phyloP scores from a whole-genome alignment of 768 basidiomycete genomes.

The Mycena amicta region DNA sequence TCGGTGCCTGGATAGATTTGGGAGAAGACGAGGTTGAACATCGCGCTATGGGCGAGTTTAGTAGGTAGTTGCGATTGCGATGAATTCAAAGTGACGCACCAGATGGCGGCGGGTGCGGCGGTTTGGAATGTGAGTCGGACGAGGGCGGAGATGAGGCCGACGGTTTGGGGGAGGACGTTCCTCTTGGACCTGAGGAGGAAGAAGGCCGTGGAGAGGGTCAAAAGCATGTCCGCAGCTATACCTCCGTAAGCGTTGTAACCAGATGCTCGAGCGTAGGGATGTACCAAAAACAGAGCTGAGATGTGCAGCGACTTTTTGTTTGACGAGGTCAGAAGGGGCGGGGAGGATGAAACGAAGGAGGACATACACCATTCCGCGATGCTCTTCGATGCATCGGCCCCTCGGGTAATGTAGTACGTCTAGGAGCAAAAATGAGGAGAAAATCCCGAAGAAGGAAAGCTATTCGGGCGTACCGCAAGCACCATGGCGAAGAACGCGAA shows the following conservation, averaged over 20 bases:
- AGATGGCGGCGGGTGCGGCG: conserved; percentile 3
- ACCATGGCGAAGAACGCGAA: conserved; percentile 8
- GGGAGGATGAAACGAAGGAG: neutral
- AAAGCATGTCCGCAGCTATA: conserved; percentile 7
- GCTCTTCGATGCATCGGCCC: neutral
- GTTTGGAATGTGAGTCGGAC: conserved; percentile 7
- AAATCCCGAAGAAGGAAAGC: no score
- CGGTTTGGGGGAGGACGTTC: conserved; percentile 4
- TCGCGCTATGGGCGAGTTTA: no score
- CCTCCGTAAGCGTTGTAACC: no score
- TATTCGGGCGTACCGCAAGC: neutral
- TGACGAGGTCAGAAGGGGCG: neutral
- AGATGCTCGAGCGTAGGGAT: neutral
- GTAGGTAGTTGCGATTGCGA: no score
- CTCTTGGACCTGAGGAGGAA: conserved; percentile 5
- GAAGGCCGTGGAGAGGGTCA: neutral
- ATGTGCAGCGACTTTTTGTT: neutral
- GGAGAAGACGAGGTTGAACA: conserved; percentile 14
- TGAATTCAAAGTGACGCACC: neutral
- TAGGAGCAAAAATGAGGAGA: neutral
- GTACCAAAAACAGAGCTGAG: conserved; percentile 9
- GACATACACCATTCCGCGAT: conserved; percentile 3
- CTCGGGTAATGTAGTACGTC: conserved; percentile 9
- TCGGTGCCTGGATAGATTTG: neutral
- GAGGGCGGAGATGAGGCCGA: conserved; percentile 5